These are phyloP conservation scores for Coemansia guatemalensis DNA, from an alignment of 192 early-diverging fungal genomes.

Conservation along the genomic window DNA sequence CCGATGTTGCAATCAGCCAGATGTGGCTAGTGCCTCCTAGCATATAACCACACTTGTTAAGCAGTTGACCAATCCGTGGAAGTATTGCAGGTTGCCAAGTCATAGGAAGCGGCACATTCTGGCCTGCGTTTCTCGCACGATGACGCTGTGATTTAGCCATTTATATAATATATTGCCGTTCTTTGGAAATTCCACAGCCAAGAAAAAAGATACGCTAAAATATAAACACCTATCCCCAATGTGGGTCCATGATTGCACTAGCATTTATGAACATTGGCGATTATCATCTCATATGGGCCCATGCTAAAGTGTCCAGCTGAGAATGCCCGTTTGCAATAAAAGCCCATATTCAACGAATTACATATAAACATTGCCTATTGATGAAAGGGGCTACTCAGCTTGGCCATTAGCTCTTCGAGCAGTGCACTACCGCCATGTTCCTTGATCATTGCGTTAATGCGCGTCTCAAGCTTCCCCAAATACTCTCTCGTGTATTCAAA, in stretches of 20 bases:
- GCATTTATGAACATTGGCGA: not conserved
- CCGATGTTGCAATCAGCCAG: not conserved
- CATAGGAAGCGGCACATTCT: conserved; percentile 19
- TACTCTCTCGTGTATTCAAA: conserved; percentile 78
- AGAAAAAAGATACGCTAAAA: not conserved
- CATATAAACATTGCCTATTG: not conserved
- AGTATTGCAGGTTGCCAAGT: conserved; percentile 25
- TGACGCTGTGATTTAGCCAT: not conserved
- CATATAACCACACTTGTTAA: conserved; percentile 6
- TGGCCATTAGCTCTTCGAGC: conserved; percentile 57
- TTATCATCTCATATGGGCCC: not conserved
- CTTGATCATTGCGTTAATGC: conserved; percentile 63
- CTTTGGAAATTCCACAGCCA: not conserved
- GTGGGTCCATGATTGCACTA: not conserved
- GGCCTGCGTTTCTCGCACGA: conserved; percentile 6
- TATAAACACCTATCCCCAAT: not conserved
- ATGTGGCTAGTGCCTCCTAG: not conserved
- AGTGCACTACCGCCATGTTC: conserved; percentile 76
- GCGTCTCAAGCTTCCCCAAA: conserved; percentile 62
- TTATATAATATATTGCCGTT: not conserved
- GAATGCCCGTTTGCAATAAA: not conserved
- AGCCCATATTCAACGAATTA: not conserved
- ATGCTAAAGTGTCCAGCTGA: not conserved
- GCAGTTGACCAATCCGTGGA: conserved; percentile 26
- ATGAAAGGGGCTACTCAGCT: conserved; percentile 38